These are phyloP conservation scores for Cryptococcus jaspeensis DNA, from an alignment of 1,284 basidiomycete species.

Conservation along the genomic window DNA sequence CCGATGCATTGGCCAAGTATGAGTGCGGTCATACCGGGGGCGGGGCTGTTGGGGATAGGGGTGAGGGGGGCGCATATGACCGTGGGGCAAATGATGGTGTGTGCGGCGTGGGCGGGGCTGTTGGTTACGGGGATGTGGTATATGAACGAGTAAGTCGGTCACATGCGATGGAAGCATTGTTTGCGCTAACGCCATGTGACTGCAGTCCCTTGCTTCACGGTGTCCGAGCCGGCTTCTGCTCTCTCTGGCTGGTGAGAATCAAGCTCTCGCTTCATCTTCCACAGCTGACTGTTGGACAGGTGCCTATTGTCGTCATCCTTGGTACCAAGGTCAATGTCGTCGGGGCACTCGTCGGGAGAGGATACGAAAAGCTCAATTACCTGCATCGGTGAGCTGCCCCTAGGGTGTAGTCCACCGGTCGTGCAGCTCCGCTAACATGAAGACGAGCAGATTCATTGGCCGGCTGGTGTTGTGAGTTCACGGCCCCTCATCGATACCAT, in stretches of 20 bases:
- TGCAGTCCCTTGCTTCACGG: not conserved
- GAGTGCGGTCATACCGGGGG: constrained; percentile 1
- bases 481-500: no score
- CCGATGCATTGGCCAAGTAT: constrained; percentile 4
- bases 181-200: not conserved
- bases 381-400: constrained; percentile 7
- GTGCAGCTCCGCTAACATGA: not conserved
- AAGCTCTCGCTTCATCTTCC: not conserved
- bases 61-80: constrained; percentile 1
- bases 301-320: constrained; percentile 7
- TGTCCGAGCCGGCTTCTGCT: constrained; percentile 6
- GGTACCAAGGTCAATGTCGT: constrained; percentile 10
- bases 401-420: not conserved
- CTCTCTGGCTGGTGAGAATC: constrained; percentile 1
- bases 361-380: constrained; percentile 12
- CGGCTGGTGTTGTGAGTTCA: constrained; percentile 7
- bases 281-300: not conserved
- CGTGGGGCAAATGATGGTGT: constrained; percentile 6
- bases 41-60: not conserved
- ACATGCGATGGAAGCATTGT: not conserved
- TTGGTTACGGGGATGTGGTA: constrained; percentile 5
- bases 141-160: constrained; percentile 5
- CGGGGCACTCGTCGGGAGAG: constrained; percentile 8
- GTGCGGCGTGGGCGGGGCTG: constrained; percentile 1
- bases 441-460: constrained; percentile 5